These are phyloP conservation scores for Penicillium atrosanguineum DNA, from an alignment of 495 filamentous ascomycete species.

Conservation along the genomic window DNA sequence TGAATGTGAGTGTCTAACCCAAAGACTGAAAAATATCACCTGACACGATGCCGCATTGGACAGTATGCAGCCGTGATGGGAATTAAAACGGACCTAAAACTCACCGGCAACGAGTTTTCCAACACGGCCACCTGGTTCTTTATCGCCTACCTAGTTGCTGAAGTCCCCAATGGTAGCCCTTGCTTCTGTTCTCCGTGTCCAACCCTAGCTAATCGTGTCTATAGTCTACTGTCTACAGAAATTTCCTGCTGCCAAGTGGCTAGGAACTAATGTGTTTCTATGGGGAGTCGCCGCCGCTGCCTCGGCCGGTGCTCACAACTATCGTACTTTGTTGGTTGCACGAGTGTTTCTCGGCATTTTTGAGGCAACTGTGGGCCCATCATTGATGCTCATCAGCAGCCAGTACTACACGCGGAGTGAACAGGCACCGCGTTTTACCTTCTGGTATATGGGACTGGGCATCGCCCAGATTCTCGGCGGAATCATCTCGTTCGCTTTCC, in stretches of 20 bases:
- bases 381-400: conserved; percentile 46
- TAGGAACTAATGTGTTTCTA: conserved; percentile 47
- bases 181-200: conserved; percentile 1
- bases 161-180: conserved; percentile 50
- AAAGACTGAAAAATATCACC: neutral
- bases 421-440: conserved; percentile 58
- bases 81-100: conserved; percentile 43
- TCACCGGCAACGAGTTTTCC: conserved; percentile 52
- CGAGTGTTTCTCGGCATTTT: conserved; percentile 66
- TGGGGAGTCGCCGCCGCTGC: conserved; percentile 43
- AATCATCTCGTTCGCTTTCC: conserved; percentile 56
- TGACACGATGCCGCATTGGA: too few relatives aligned
- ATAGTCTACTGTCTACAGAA: conserved; percentile 38
- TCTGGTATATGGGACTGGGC: conserved; percentile 64
- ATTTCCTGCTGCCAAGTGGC: conserved; percentile 52
- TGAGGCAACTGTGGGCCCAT: conserved; percentile 61
- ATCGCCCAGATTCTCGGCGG: conserved; percentile 62
- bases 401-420: conserved; percentile 63
- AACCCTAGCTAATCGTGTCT: too few relatives aligned
- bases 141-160: conserved; percentile 53
- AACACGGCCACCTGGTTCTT: conserved; percentile 54
- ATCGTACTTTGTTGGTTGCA: conserved; percentile 16
- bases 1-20: conserved; percentile 44
- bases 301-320: conserved; percentile 19
- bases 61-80: conserved; percentile 59